A percentile compares a stretch with the other conserved stretches of the same genome.
Evolutionary conservation across 352 stramenopile genomes (phyloP).

Genomic region (Phytophthora fragariaefolia): DNA sequence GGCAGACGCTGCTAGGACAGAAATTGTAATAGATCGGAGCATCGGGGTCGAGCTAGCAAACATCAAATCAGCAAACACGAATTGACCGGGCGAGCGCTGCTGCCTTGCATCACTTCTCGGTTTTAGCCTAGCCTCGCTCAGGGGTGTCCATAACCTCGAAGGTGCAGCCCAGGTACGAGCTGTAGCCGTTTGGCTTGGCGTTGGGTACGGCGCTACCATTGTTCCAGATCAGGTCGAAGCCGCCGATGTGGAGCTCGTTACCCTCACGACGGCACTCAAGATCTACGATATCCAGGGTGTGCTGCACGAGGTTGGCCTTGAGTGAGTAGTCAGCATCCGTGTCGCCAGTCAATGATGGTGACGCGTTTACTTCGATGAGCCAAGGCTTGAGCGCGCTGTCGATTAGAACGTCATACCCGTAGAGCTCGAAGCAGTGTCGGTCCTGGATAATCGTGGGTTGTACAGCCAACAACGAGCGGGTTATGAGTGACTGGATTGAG

Average conservation of each 20-base stretch:
- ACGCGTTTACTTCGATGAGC: constrained; percentile 82
- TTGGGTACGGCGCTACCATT: constrained; percentile 40
- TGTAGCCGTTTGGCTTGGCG: constrained; percentile 58
- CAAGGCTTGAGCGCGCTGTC: constrained; percentile 63
- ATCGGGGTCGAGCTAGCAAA: constrained; percentile 14
- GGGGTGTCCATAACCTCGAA: constrained; percentile 44
- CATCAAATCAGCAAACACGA: constrained; percentile 26
- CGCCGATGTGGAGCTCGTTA: constrained; percentile 58
- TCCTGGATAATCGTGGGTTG: constrained; percentile 88
- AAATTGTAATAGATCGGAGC: constrained; percentile 24
- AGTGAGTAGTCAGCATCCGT: constrained; percentile 83
- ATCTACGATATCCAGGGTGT: constrained; percentile 90
- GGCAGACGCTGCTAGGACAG: constrained; percentile 9
- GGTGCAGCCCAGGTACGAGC: constrained; percentile 63
- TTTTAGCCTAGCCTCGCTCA: constrained; percentile 18
- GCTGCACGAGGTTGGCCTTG: constrained; percentile 89
- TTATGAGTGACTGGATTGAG: constrained; percentile 87
- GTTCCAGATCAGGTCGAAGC: constrained; percentile 77
- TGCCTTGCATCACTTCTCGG: constrained; percentile 12
- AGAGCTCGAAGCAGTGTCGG: constrained; percentile 84
- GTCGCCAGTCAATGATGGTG: constrained; percentile 72
- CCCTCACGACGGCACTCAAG: constrained; percentile 61
- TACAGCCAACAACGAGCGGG: constrained; percentile 82
- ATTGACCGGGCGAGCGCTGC: constrained; percentile 7
- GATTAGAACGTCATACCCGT: constrained; percentile 80